Evolutionary conservation across 176 grass and related monocot species (phyloP).

Genomic region (Cenchrus purpureus): DNA sequence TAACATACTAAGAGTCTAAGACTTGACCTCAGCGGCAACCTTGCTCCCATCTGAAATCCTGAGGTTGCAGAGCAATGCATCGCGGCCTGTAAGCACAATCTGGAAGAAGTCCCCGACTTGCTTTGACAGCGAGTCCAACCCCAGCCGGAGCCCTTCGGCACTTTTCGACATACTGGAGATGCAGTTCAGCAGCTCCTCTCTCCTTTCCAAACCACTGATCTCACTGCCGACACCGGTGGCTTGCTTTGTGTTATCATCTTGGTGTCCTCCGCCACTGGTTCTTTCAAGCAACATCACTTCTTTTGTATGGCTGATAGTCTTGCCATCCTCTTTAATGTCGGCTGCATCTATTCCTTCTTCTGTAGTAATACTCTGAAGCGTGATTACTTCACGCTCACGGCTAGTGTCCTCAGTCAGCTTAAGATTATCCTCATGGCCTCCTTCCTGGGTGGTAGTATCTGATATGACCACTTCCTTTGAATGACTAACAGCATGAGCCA

Average conservation of each 20-base stretch:
- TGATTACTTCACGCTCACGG: neutral
- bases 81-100: constrained; percentile 75
- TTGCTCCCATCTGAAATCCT: constrained; percentile 60
- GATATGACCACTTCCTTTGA: constrained; percentile 20
- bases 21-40: constrained; percentile 36
- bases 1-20: constrained; percentile 41
- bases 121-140: constrained; percentile 65
- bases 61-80: constrained; percentile 84
- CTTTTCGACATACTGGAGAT: constrained; percentile 54
- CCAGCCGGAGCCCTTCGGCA: constrained; percentile 28
- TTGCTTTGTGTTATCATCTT: constrained; percentile 36
- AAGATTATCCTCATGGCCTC: neutral
- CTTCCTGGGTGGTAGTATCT: constrained; percentile 1
- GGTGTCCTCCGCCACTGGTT: neutral
- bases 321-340: constrained; percentile 19
- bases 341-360: constrained; percentile 12
- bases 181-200: constrained; percentile 46
- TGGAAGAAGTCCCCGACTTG: constrained; percentile 76
- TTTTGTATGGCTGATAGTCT: neutral
- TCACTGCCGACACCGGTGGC: neutral
- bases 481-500: constrained; percentile 32
- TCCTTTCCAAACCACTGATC: constrained; percentile 1
- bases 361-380: neutral
- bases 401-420: constrained; percentile 17
- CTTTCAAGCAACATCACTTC: constrained; percentile 12